Conservation (phyloP, 495 filamentous ascomycete species). For the Aspergillus ellipticus region DNA sequence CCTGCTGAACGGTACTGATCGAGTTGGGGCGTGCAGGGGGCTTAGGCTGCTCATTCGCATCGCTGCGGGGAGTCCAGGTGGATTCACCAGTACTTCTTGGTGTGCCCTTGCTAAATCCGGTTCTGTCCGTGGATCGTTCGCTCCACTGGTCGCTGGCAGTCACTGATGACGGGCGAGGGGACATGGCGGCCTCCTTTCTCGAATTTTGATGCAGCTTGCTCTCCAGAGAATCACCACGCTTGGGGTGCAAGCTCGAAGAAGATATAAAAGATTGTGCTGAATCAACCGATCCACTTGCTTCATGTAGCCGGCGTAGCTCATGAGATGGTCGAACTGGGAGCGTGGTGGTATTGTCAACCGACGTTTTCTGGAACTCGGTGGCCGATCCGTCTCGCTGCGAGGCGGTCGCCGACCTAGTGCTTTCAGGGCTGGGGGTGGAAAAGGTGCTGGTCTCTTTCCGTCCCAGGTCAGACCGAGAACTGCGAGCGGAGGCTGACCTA, state of each 20-base stretch:
- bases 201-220: conserved; percentile 31
- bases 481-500: conserved; percentile 57
- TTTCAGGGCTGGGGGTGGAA: conserved; percentile 35
- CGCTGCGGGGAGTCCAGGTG: conserved; percentile 59
- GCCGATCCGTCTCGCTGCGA: conserved; percentile 26
- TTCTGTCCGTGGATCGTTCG: conserved; percentile 11
- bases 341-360: conserved; percentile 24
- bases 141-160: conserved; percentile 19
- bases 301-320: conserved; percentile 37
- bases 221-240: conserved; percentile 57
- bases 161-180: conserved; percentile 19
- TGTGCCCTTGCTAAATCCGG: conserved; percentile 11
- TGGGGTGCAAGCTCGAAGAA: conserved; percentile 35
- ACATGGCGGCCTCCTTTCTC: conserved; percentile 33
- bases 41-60: conserved; percentile 36
- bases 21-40: conserved; percentile 50
- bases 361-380: conserved; percentile 14
- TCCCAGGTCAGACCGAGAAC: conserved; percentile 55
- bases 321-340: conserved; percentile 34
- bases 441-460: conserved; percentile 31
- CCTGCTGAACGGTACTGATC: conserved; percentile 42
- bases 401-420: conserved; percentile 22
- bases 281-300: conserved; percentile 33
- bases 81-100: conserved; percentile 27
- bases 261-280: conserved; percentile 31